phyloP scores from a whole-genome alignment of 108 stramenopile genomes.

The Discostella stelligeroides region DNA sequence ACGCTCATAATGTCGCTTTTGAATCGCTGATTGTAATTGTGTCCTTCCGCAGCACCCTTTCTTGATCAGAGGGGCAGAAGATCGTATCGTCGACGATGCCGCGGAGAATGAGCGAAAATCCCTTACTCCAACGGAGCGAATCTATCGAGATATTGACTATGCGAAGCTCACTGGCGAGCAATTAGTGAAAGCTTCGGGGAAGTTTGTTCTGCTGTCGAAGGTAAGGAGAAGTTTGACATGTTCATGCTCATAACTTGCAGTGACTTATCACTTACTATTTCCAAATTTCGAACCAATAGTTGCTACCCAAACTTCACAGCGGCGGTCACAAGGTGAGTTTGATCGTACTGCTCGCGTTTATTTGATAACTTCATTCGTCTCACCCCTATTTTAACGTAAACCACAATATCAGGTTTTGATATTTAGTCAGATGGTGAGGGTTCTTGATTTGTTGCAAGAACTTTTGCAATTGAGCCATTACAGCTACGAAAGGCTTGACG shows the following conservation, averaged over 20 bases:
- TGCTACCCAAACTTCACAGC: slow-evolving; percentile 87
- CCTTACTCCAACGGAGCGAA: slow-evolving; percentile 20
- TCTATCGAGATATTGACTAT: slow-evolving; percentile 52
- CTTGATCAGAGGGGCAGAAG: slow-evolving; percentile 84
- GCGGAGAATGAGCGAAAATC: slow-evolving; percentile 48
- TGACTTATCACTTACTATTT: slow-evolving; percentile 44
- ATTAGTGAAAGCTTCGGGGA: slow-evolving; percentile 87
- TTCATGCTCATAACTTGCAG: slow-evolving; percentile 49
- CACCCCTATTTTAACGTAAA: not conserved
- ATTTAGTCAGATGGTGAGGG: slow-evolving; percentile 96
- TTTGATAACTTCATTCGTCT: not conserved
- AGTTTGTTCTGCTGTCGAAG: slow-evolving; percentile 82
- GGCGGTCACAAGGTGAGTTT: slow-evolving; percentile 88
- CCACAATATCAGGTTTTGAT: slow-evolving; percentile 60
- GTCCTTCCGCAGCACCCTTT: slow-evolving; percentile 65
- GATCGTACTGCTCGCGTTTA: not conserved
- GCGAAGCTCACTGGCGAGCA: slow-evolving; percentile 77
- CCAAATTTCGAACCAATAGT: slow-evolving; percentile 33
- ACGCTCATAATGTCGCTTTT: not conserved
- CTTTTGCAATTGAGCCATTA: slow-evolving; percentile 81
- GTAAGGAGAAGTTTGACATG: slow-evolving; percentile 48
- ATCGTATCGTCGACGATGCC: slow-evolving; percentile 80
- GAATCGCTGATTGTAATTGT: not conserved
- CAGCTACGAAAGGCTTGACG: slow-evolving; percentile 87
- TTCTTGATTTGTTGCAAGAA: slow-evolving; percentile 94